Conservation (phyloP, 495 filamentous ascomycete species). For the Aspergillus nidulans region DNA sequence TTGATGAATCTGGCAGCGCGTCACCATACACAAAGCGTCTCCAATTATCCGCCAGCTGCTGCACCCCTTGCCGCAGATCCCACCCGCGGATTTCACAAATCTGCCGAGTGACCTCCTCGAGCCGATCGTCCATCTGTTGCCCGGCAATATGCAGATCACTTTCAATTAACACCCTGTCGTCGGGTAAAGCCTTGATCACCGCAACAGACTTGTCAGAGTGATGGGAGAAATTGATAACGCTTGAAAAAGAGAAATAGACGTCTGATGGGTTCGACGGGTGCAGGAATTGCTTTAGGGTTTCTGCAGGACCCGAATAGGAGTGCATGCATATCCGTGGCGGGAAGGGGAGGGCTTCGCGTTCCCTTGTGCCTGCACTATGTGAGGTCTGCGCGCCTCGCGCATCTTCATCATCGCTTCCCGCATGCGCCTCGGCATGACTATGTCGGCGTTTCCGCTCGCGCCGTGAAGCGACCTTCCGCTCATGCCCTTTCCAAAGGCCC, state of each 20-base stretch:
- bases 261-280: conserved; percentile 67
- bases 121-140: conserved; percentile 67
- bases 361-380: neutral
- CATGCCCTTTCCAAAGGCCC: conserved; percentile 77
- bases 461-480: conserved; percentile 62
- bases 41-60: conserved; percentile 72
- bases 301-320: conserved; percentile 80
- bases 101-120: conserved; percentile 68
- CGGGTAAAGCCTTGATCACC: conserved; percentile 70
- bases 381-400: too few relatives aligned
- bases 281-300: conserved; percentile 74
- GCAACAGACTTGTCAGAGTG: conserved; percentile 50
- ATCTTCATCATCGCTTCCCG: conserved; percentile 30
- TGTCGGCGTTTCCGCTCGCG: conserved; percentile 48
- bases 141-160: conserved; percentile 89
- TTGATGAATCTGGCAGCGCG: neutral
- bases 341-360: conserved; percentile 53
- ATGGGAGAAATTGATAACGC: conserved; percentile 71
- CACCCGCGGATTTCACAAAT: conserved; percentile 78
- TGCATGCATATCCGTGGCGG: conserved; percentile 92
- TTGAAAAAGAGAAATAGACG: conserved; percentile 87
- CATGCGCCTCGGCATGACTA: conserved; percentile 30
- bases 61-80: conserved; percentile 66
- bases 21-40: conserved; percentile 68
- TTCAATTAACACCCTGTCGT: conserved; percentile 76